Conservation (phyloP, 306 rosid species). For the Begonia fuchsioides region DNA sequence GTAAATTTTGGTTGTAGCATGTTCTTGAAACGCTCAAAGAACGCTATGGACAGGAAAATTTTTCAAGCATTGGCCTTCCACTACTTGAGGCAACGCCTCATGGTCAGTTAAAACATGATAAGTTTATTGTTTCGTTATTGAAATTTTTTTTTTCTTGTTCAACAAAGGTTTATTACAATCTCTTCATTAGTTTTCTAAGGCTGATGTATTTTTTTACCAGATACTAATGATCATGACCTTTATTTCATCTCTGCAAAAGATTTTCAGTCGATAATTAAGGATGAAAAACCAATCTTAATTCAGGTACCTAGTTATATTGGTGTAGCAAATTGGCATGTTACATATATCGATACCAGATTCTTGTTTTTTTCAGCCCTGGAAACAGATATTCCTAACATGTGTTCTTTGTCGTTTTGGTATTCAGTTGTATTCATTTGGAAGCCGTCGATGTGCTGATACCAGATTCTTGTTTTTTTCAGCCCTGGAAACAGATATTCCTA, state of each 20-base stretch:
- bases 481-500: no score
- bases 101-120: slow-evolving; percentile 33
- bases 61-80: slow-evolving; percentile 47
- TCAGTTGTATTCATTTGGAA: slow-evolving; percentile 72
- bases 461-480: neutral
- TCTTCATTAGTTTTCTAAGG: slow-evolving; percentile 1
- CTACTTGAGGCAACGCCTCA: slow-evolving; percentile 32
- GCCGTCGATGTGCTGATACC: slow-evolving; percentile 49
- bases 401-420: slow-evolving; percentile 6
- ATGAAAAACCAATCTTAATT: slow-evolving; percentile 40
- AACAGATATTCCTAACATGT: no score
- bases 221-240: slow-evolving; percentile 29
- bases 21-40: slow-evolving; percentile 43
- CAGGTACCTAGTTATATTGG: slow-evolving; percentile 29
- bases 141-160: neutral
- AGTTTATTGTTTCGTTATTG: slow-evolving; percentile 2
- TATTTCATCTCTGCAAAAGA: slow-evolving; percentile 35
- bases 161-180: neutral
- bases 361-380: neutral
- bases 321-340: neutral
- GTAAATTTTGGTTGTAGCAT: slow-evolving; percentile 33
- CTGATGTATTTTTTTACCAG: slow-evolving; percentile 23
- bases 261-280: slow-evolving; percentile 45
- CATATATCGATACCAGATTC: neutral
- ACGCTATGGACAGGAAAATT: slow-evolving; percentile 36